Percentiles rank a stretch among this genome's conserved stretches.
Evolutionary conservation across 2,329 filamentous ascomycete species (phyloP).

Genomic region (Trichoderma arundinaceum): DNA sequence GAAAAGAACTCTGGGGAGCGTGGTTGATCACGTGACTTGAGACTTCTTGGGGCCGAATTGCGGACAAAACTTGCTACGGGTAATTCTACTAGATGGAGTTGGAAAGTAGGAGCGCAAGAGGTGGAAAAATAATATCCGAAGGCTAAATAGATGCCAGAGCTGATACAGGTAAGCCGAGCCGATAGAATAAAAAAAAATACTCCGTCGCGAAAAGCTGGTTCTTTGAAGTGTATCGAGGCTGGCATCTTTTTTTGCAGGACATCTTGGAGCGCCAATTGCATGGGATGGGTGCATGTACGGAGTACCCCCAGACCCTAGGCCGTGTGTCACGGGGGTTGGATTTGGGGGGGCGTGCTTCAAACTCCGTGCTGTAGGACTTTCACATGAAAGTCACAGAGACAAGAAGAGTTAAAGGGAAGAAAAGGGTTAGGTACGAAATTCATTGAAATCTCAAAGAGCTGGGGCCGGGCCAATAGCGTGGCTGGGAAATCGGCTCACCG

Average conservation of each 20-base stretch:
- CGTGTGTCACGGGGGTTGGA: background rate
- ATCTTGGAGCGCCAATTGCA: background rate
- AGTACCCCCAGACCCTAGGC: too few relatives aligned
- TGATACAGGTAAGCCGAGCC: background rate
- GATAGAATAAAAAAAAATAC: background rate
- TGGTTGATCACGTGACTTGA: slow-evolving; percentile 1
- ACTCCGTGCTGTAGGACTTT: too few relatives aligned
- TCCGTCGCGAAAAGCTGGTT: background rate
- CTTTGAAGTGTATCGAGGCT: background rate
- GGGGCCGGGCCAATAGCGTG: slow-evolving; percentile 1
- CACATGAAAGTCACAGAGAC: background rate
- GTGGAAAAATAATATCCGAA: slow-evolving; percentile 28
- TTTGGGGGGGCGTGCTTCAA: background rate
- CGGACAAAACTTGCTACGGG: too few relatives aligned
- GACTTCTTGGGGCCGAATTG: background rate
- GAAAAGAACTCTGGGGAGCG: background rate
- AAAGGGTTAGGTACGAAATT: background rate
- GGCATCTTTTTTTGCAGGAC: too few relatives aligned
- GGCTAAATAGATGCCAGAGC: slow-evolving; percentile 1
- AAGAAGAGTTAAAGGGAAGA: background rate
- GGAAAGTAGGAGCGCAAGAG: slow-evolving; percentile 19
- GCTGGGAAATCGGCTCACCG: slow-evolving; percentile 18
- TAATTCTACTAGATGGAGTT: too few relatives aligned
- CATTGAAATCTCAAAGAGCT: background rate
- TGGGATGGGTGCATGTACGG: too few relatives aligned